Evolutionary conservation across 768 basidiomycete genomes (phyloP).

Genomic region (Clathrus columnatus): DNA sequence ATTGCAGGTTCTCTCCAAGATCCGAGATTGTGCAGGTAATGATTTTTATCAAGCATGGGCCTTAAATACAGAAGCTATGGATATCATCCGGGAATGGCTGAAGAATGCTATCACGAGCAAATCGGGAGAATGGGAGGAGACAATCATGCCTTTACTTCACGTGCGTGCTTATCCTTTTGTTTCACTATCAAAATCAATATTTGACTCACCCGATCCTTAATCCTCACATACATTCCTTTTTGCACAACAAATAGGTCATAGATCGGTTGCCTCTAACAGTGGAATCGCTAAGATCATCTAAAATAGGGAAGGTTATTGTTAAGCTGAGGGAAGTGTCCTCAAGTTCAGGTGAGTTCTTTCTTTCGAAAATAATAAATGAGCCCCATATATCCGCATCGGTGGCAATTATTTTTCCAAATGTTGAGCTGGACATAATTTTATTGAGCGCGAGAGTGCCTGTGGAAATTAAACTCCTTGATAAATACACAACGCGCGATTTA

Average conservation of each 20-base stretch:
- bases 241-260: conserved; percentile 46
- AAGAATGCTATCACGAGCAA: conserved; percentile 57
- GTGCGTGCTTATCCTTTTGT: conserved; percentile 40
- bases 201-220: no score
- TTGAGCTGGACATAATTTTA: background rate
- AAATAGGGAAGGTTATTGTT: conserved; percentile 72
- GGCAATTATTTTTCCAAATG: background rate
- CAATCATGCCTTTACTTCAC: conserved; percentile 80
- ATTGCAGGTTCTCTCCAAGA: conserved; percentile 68
- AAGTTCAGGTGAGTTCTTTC: conserved; percentile 61
- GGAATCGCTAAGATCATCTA: conserved; percentile 58
- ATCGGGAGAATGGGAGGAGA: conserved; percentile 53
- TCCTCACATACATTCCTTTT: no score
- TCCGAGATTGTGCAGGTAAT: conserved; percentile 76
- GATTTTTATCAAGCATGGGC: conserved; percentile 85
- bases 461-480: background rate
- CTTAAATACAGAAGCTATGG: conserved; percentile 66
- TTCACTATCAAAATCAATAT: background rate
- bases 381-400: background rate
- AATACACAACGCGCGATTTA: background rate
- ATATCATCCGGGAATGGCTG: conserved; percentile 75
- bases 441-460: background rate
- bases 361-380: conserved; percentile 7
- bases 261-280: conserved; percentile 74
- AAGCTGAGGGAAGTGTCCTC: conserved; percentile 70